Evolutionary conservation across 768 basidiomycete genomes (phyloP).

Genomic region (Epithele typhae): DNA sequence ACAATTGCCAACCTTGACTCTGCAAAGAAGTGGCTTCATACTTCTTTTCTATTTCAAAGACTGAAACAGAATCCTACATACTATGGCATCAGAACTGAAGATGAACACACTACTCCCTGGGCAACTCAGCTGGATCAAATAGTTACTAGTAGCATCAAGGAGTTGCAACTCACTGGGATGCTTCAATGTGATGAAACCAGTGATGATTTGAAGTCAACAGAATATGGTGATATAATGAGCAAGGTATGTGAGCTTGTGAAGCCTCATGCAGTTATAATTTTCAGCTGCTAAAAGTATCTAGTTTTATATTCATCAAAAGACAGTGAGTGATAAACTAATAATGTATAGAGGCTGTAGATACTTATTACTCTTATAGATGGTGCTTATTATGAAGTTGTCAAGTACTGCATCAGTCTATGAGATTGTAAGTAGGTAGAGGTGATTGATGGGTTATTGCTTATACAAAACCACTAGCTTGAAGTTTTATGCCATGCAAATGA

Average conservation of each 20-base stretch:
- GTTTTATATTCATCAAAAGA: conserved; percentile 73
- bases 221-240: conserved; percentile 85
- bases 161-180: conserved; percentile 57
- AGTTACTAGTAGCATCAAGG: conserved; percentile 59
- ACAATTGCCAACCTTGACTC: conserved; percentile 68
- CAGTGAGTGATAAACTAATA: conserved; percentile 36
- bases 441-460: too few species aligned
- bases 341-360: not conserved
- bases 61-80: conserved; percentile 78
- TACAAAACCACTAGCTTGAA: too few species aligned
- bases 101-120: conserved; percentile 57
- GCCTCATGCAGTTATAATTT: not conserved
- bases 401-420: conserved; percentile 55
- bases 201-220: conserved; percentile 51
- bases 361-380: conserved; percentile 46
- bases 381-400: conserved; percentile 55
- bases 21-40: conserved; percentile 80
- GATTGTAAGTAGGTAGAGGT: too few species aligned
- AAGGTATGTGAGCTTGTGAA: conserved; percentile 44
- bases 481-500: conserved; percentile 63
- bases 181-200: conserved; percentile 42
- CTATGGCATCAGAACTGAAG: conserved; percentile 64
- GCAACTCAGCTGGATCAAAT: conserved; percentile 68
- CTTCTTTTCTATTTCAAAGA: conserved; percentile 83
- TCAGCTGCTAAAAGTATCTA: conserved; percentile 23